phyloP scores from a whole-genome alignment of 208 protist species.

The Acanthamoeba royreba region DNA sequence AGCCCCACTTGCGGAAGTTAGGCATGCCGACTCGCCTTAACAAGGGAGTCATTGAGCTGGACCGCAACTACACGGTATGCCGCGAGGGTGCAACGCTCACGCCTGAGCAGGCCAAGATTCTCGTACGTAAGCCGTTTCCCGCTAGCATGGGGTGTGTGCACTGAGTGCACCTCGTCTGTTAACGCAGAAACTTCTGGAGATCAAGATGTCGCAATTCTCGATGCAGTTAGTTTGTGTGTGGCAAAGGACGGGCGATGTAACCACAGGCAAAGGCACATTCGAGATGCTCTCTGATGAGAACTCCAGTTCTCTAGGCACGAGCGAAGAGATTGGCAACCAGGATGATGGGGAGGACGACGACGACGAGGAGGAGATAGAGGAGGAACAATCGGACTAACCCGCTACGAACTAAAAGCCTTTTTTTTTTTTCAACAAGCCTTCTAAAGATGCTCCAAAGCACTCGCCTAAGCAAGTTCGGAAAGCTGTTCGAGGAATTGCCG shows the following conservation, averaged over 20 bases:
- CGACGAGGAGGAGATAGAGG: not conserved
- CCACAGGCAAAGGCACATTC: not conserved
- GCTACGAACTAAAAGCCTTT: too few species aligned
- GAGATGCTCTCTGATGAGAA: not conserved
- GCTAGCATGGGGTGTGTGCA: not conserved
- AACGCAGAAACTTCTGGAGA: constrained; percentile 29
- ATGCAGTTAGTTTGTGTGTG: constrained; percentile 5
- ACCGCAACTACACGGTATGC: constrained; percentile 56
- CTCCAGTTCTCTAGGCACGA: not conserved
- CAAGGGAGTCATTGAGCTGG: constrained; percentile 61
- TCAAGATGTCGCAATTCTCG: constrained; percentile 5
- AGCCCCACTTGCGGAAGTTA: constrained; percentile 65
- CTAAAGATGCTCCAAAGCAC: too few species aligned
- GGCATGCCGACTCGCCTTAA: constrained; percentile 69
- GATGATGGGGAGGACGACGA: not conserved
- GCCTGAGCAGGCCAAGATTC: constrained; percentile 70
- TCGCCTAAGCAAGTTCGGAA: not conserved
- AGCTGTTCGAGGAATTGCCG: constrained; percentile 38
- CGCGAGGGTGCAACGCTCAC: constrained; percentile 58
- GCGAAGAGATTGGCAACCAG: not conserved
- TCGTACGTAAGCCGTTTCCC: not conserved
- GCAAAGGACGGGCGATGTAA: not conserved
- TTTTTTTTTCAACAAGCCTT: not conserved
- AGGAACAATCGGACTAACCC: not conserved
- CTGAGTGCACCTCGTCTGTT: not conserved